phyloP scores from a whole-genome alignment of 805 yeast species.

The Barnettozyma vustinii region DNA sequence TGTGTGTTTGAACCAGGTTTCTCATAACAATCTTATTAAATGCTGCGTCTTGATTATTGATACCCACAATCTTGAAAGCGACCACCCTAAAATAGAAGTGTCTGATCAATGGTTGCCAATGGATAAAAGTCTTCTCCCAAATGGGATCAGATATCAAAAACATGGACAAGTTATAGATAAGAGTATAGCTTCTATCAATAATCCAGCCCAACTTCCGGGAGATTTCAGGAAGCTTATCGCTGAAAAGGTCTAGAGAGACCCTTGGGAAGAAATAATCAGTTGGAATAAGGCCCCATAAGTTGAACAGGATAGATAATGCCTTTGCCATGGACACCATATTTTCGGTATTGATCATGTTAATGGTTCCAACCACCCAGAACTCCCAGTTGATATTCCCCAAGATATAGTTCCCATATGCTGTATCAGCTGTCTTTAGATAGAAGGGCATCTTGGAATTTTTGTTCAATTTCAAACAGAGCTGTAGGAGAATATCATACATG shows the following conservation, averaged over 20 bases:
- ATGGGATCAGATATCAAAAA: slow-evolving; percentile 47
- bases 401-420: background rate
- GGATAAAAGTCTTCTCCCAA: slow-evolving; percentile 60
- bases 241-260: background rate
- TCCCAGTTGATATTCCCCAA: slow-evolving; percentile 46
- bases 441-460: slow-evolving; percentile 1
- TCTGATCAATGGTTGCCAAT: slow-evolving; percentile 77
- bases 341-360: slow-evolving; percentile 56
- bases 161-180: slow-evolving; percentile 42
- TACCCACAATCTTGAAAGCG: slow-evolving; percentile 51
- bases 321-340: slow-evolving; percentile 59
- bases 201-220: slow-evolving; percentile 33
- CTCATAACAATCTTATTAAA: slow-evolving; percentile 1
- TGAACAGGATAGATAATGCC: slow-evolving; percentile 60
- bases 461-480: slow-evolving; percentile 23
- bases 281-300: slow-evolving; percentile 69
- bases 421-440: background rate
- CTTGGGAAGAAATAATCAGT: slow-evolving; percentile 18
- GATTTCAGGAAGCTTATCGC: background rate
- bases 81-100: slow-evolving; percentile 61
- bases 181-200: slow-evolving; percentile 31
- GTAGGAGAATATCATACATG: slow-evolving; percentile 32
- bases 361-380: slow-evolving; percentile 64
- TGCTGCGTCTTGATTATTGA: slow-evolving; percentile 1
- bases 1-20: slow-evolving; percentile 7